Percentiles rank a stretch among this genome's conserved stretches.
Conservation (phyloP, 2,329 filamentous ascomycete genomes). For the Pyrenochaeta sp. region DNA sequence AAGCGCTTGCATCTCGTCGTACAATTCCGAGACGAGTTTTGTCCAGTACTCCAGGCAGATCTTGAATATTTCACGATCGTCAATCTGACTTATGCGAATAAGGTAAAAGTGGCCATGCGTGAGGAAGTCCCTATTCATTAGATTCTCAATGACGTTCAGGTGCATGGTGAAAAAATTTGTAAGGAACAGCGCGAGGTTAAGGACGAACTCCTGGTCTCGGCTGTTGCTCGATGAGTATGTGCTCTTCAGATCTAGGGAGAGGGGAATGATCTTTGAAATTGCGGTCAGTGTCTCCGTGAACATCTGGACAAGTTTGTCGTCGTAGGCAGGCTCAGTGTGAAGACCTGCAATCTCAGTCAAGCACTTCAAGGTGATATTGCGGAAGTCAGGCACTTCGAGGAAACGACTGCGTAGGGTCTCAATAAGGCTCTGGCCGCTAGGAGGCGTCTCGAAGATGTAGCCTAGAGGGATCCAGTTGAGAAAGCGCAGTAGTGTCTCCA, state of each 20-base stretch:
- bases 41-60: conserved; percentile 99
- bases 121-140: conserved; percentile 93
- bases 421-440: conserved; percentile 71
- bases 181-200: conserved; percentile 93
- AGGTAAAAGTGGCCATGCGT: conserved; percentile 98
- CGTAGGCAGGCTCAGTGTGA: conserved; percentile 85
- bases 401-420: conserved; percentile 93
- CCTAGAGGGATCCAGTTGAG: conserved; percentile 99
- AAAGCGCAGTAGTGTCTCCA: conserved; percentile 94
- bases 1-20: conserved; percentile 97
- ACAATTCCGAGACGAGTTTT: conserved; percentile 95
- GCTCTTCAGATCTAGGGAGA: conserved; percentile 86
- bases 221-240: conserved; percentile 93
- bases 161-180: conserved; percentile 98
- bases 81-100: conserved; percentile 97
- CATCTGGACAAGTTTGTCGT: conserved; percentile 97
- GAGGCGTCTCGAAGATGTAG: conserved; percentile 96
- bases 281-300: conserved; percentile 96
- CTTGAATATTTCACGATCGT: conserved; percentile 99
- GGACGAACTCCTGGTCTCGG: conserved; percentile 95
- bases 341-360: conserved; percentile 96
- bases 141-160: conserved; percentile 90
- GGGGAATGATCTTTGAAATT: conserved; percentile 90
- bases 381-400: conserved; percentile 91
- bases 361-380: conserved; percentile 95